Percentiles rank a stretch among this genome's conserved stretches.
These are phyloP conservation scores for Pterocarpus santalinus DNA, from an alignment of 306 rosid genomes.

Conservation along the genomic window DNA sequence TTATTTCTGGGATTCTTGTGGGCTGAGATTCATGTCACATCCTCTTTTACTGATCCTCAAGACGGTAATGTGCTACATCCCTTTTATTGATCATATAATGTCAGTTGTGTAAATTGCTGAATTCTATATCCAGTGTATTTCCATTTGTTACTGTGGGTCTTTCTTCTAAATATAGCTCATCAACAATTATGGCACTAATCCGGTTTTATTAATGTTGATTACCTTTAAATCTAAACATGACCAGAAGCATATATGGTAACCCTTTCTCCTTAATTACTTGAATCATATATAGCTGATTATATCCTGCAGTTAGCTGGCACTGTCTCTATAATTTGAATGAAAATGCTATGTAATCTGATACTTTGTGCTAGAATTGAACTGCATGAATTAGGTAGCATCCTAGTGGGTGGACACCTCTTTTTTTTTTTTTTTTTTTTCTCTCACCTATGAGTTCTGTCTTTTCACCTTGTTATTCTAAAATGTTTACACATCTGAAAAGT, in stretches of 20 bases:
- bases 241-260: background rate
- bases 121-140: background rate
- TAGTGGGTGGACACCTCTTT: too few relatives aligned
- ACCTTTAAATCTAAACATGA: background rate
- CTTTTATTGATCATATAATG: background rate
- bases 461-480: too few relatives aligned
- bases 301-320: background rate
- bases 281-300: background rate
- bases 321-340: background rate
- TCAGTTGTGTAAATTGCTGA: background rate
- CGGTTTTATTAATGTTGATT: slow-evolving; percentile 3
- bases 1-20: slow-evolving; percentile 64
- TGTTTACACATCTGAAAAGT: too few relatives aligned
- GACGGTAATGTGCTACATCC: slow-evolving; percentile 62
- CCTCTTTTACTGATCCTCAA: slow-evolving; percentile 61
- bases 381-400: too few relatives aligned
- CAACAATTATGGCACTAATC: background rate
- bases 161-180: slow-evolving; percentile 9
- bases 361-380: background rate
- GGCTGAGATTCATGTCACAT: slow-evolving; percentile 53
- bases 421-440: too few relatives aligned
- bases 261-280: background rate
- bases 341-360: too few relatives aligned
- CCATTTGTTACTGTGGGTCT: background rate
- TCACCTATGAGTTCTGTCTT: too few relatives aligned